phyloP scores from a whole-genome alignment of 1,284 basidiomycete genomes.

The Hypsizygus ulmarius region DNA sequence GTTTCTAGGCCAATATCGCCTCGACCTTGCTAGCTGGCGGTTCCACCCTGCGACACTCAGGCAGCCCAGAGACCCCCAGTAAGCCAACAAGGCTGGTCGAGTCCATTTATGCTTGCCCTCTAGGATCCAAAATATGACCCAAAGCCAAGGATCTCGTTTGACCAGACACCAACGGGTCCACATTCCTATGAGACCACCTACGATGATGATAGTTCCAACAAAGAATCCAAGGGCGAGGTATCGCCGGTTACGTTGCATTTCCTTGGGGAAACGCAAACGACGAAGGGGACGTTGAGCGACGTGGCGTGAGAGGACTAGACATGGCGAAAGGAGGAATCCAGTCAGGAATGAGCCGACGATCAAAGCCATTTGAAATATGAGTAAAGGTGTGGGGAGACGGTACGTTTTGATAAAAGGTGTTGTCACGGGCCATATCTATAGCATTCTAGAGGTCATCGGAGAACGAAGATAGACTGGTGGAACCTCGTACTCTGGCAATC shows the following conservation, averaged over 20 bases:
- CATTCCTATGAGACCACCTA: constrained; percentile 84
- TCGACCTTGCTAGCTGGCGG: constrained; percentile 75
- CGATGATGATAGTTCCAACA: constrained; percentile 71
- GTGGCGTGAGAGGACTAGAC: constrained; percentile 90
- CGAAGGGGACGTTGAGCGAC: constrained; percentile 91
- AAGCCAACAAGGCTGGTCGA: constrained; percentile 75
- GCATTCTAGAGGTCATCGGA: constrained; percentile 14
- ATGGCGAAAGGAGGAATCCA: constrained; percentile 92
- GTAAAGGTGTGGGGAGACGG: constrained; percentile 87
- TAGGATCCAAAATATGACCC: constrained; percentile 74
- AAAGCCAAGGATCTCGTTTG: constrained; percentile 86
- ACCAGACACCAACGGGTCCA: constrained; percentile 92
- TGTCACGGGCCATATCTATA: constrained; percentile 74
- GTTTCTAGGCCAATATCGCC: constrained; percentile 58
- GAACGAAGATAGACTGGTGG: background rate
- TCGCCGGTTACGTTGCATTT: constrained; percentile 83
- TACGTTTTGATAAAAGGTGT: constrained; percentile 93
- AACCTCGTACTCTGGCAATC: constrained; percentile 62
- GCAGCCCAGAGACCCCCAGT: constrained; percentile 82
- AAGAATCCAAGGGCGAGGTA: constrained; percentile 89
- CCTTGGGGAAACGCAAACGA: constrained; percentile 84
- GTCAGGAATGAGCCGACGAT: constrained; percentile 90
- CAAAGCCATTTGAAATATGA: constrained; percentile 91
- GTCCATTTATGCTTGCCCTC: constrained; percentile 81
- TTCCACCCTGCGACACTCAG: constrained; percentile 94